These are phyloP conservation scores for Dianthus caryophyllus DNA, from an alignment of 148 eudicot species.

Conservation along the genomic window DNA sequence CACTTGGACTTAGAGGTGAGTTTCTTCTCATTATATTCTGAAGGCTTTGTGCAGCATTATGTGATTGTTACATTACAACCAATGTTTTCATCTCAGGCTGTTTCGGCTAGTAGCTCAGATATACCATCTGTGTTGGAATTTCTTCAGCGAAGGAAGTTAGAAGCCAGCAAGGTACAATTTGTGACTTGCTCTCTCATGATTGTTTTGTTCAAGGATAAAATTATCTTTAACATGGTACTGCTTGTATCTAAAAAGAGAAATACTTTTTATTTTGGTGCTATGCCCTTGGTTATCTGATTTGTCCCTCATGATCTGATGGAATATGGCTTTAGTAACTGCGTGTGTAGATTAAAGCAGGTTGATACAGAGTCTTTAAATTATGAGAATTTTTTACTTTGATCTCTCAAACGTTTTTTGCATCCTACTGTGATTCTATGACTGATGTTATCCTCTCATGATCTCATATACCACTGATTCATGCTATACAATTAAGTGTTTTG, in stretches of 20 bases:
- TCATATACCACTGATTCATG: too few species aligned
- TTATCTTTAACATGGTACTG: not conserved
- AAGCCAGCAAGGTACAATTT: conserved; percentile 68
- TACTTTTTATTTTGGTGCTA: not conserved
- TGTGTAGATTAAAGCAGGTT: not conserved
- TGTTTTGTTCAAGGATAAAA: not conserved
- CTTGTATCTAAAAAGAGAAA: not conserved
- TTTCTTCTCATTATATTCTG: conserved; percentile 13
- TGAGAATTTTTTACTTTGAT: too few species aligned
- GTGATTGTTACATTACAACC: conserved; percentile 17
- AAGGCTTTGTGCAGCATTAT: not conserved
- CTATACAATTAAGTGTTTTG: too few species aligned
- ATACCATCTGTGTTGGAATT: conserved; percentile 71
- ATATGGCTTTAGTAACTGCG: not conserved
- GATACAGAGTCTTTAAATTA: too few species aligned
- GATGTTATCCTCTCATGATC: too few species aligned
- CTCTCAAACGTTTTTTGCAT: too few species aligned
- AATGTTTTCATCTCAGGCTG: conserved; percentile 51
- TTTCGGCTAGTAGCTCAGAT: conserved; percentile 92
- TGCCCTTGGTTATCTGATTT: not conserved
- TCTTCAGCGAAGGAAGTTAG: conserved; percentile 79
- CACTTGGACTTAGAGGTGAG: conserved; percentile 87
- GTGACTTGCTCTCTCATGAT: not conserved
- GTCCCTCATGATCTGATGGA: not conserved
- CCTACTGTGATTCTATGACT: too few species aligned